phyloP scores from a whole-genome alignment of 306 rosid genomes.

The Corylus heterophylla region DNA sequence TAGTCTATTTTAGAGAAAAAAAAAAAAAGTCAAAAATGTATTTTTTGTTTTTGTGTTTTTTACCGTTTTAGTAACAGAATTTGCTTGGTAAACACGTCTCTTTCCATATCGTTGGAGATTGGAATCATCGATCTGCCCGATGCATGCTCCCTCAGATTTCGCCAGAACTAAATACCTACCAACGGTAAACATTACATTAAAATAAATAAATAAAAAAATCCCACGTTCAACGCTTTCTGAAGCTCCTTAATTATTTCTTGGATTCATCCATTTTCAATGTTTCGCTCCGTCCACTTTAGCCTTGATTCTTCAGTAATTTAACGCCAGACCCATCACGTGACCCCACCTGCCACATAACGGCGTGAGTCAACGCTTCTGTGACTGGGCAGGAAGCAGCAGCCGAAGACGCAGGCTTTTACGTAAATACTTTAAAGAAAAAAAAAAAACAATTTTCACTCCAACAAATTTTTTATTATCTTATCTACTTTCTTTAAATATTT shows the following conservation, averaged over 20 bases:
- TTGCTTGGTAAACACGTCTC: neutral
- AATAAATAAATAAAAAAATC: neutral
- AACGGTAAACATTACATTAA: neutral
- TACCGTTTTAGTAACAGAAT: too few relatives aligned
- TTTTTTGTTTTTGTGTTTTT: too few relatives aligned
- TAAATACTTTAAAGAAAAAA: too few relatives aligned
- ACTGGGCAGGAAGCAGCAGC: slow-evolving; percentile 18
- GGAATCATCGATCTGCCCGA: too few relatives aligned
- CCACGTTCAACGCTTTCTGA: slow-evolving; percentile 28
- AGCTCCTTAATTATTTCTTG: neutral
- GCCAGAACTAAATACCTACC: too few relatives aligned
- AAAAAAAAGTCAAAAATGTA: too few relatives aligned
- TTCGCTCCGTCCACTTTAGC: slow-evolving; percentile 13
- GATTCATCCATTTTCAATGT: neutral
- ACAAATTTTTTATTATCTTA: too few relatives aligned
- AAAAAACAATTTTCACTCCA: too few relatives aligned
- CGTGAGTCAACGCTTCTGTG: slow-evolving; percentile 49
- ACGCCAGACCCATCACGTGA: neutral
- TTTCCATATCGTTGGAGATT: neutral
- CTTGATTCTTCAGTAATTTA: neutral
- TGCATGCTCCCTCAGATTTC: too few relatives aligned
- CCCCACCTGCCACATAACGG: neutral
- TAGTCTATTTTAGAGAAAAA: too few relatives aligned
- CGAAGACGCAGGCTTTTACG: too few relatives aligned
- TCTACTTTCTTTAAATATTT: too few relatives aligned